Percentiles rank a stretch among this genome's conserved stretches.
These are phyloP conservation scores for Excoecaria cochinchinensis DNA, from an alignment of 345 rosid species.

Conservation along the genomic window DNA sequence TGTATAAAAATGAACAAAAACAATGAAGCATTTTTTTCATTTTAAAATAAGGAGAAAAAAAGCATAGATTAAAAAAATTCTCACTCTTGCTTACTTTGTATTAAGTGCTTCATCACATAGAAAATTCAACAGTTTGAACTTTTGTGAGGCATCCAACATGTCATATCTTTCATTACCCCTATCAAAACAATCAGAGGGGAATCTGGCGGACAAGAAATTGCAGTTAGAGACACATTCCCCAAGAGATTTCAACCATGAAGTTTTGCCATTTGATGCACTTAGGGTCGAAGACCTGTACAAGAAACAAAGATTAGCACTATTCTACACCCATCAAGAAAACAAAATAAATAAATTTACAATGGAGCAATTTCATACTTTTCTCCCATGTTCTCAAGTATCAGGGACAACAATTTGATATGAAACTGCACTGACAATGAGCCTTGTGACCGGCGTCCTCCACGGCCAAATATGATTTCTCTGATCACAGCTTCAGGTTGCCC, in stretches of 20 bases:
- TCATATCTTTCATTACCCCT: constrained; percentile 46
- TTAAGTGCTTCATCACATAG: constrained; percentile 67
- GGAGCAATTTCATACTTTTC: constrained; percentile 44
- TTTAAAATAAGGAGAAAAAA: not conserved
- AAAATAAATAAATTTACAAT: not conserved
- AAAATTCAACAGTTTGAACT: constrained; percentile 57
- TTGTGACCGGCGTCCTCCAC: constrained; percentile 49
- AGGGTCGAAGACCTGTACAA: constrained; percentile 46
- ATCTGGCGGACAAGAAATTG: constrained; percentile 28
- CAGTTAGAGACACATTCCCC: constrained; percentile 45
- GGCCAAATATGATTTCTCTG: constrained; percentile 53
- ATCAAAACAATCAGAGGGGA: constrained; percentile 38
- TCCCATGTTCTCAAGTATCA: constrained; percentile 51
- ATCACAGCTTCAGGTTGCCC: constrained; percentile 69
- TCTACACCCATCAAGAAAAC: constrained; percentile 4
- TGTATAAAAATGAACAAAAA: not conserved
- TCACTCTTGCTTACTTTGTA: constrained; percentile 47
- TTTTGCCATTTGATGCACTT: constrained; percentile 39
- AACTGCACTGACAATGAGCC: constrained; percentile 50
- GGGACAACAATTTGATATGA: constrained; percentile 52
- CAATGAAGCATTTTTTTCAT: not conserved
- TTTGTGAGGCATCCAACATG: constrained; percentile 35
- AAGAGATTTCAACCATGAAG: constrained; percentile 59
- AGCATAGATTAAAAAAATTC: not conserved
- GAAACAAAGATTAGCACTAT: constrained; percentile 15